Percentiles rank a stretch among this genome's conserved stretches.
Evolutionary conservation across 1,139 yeast species (phyloP).

Genomic region (Yueomyces sp.): DNA sequence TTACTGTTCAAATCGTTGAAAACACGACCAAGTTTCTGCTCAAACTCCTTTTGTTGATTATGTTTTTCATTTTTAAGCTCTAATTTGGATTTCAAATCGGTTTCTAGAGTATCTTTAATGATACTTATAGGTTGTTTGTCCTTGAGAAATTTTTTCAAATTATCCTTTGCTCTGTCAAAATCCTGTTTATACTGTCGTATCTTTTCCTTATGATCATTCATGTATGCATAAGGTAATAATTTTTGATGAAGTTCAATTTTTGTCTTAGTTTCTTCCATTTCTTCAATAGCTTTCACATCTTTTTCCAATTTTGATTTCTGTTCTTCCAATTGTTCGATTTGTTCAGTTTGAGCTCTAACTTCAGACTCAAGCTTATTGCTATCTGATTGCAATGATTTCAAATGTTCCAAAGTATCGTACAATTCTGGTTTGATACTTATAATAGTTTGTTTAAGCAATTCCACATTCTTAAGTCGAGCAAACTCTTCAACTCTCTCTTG

Average conservation of each 20-base stretch:
- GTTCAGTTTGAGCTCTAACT: constrained; percentile 20
- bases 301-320: constrained; percentile 27
- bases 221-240: constrained; percentile 49
- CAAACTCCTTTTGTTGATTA: constrained; percentile 20
- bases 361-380: constrained; percentile 30
- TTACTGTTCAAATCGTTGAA: constrained; percentile 10
- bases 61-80: constrained; percentile 9
- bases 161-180: constrained; percentile 26
- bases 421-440: constrained; percentile 62
- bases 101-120: constrained; percentile 2
- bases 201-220: constrained; percentile 40
- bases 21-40: constrained; percentile 9
- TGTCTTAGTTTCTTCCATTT: constrained; percentile 24
- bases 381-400: constrained; percentile 41
- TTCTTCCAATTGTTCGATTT: constrained; percentile 21
- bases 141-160: constrained; percentile 10
- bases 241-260: constrained; percentile 38
- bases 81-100: constrained; percentile 5
- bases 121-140: constrained; percentile 14
- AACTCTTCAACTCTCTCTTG: constrained; percentile 93
- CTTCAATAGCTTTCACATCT: constrained; percentile 27
- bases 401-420: constrained; percentile 30
- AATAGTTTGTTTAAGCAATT: constrained; percentile 64
- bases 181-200: constrained; percentile 30
- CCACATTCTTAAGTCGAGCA: constrained; percentile 70